These are phyloP conservation scores for Andrographis paniculata DNA, from an alignment of 305 asterid species.

Conservation along the genomic window DNA sequence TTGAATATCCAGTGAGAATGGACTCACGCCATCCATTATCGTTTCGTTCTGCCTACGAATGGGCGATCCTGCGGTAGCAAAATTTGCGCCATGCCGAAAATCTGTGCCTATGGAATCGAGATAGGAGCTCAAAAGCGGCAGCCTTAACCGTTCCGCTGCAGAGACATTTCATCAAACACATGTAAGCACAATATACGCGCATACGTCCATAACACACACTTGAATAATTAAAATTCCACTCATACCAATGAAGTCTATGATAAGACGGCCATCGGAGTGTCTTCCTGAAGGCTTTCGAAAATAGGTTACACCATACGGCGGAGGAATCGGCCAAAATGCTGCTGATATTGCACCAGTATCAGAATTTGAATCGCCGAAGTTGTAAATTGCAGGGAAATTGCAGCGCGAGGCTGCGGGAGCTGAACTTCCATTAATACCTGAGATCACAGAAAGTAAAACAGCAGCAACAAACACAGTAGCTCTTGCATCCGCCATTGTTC, in stretches of 20 bases:
- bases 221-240: too few relatives aligned
- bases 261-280: constrained; percentile 70
- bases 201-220: neutral
- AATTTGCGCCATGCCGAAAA: constrained; percentile 29
- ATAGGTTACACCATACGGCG: constrained; percentile 56
- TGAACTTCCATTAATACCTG: neutral
- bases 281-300: constrained; percentile 55
- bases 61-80: constrained; percentile 83
- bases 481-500: neutral
- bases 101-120: constrained; percentile 59
- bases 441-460: neutral
- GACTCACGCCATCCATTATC: constrained; percentile 48
- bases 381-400: constrained; percentile 39
- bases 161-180: neutral
- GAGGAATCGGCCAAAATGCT: constrained; percentile 35
- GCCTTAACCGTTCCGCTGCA: constrained; percentile 47
- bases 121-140: constrained; percentile 59
- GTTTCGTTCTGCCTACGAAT: constrained; percentile 31
- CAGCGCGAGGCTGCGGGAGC: constrained; percentile 20
- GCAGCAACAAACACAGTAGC: neutral
- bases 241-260: constrained; percentile 64
- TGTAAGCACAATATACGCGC: too few relatives aligned
- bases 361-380: constrained; percentile 70
- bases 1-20: constrained; percentile 68
- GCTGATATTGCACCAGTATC: constrained; percentile 69